Conservation (phyloP, 768 basidiomycete species). For the Hortiboletus campestris region DNA sequence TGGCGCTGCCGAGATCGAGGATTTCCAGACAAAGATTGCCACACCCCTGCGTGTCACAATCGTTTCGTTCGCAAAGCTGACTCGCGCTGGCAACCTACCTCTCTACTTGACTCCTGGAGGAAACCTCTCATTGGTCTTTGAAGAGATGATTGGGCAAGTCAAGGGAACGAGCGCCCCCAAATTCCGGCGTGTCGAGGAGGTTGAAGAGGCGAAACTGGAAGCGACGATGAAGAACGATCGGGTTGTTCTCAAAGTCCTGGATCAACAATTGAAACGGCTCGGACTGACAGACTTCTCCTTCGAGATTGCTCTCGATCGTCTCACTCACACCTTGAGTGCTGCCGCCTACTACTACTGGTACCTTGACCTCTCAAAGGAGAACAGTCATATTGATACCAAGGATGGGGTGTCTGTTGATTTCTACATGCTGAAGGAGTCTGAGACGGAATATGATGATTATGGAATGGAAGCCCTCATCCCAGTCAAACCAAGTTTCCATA, state of each 20-base stretch:
- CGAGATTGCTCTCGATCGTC: not conserved
- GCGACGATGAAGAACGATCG: not conserved
- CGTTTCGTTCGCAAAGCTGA: slow-evolving; percentile 1
- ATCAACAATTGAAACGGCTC: not conserved
- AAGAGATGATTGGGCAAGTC: not conserved
- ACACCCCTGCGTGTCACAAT: not conserved
- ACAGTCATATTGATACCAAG: not conserved
- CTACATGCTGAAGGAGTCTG: not conserved
- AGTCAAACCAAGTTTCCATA: not conserved
- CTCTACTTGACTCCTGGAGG: not conserved
- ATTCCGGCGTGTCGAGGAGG: not conserved
- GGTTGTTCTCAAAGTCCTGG: not conserved
- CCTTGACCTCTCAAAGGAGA: slow-evolving; percentile 11
- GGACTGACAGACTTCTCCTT: slow-evolving; percentile 1
- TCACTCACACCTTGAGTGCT: slow-evolving; percentile 4
- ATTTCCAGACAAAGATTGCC: slow-evolving; percentile 12
- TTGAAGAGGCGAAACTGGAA: slow-evolving; percentile 1
- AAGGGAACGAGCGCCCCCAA: not conserved
- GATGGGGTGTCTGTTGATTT: slow-evolving; percentile 12
- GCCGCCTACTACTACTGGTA: slow-evolving; percentile 25
- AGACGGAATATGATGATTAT: not conserved
- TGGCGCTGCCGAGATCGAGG: slow-evolving; percentile 1
- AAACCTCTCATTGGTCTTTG: not conserved
- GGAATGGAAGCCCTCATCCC: not conserved
- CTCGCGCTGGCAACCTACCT: slow-evolving; percentile 1